phyloP scores from a whole-genome alignment of 2,329 filamentous ascomycete species.

The Ustulina deusta region DNA sequence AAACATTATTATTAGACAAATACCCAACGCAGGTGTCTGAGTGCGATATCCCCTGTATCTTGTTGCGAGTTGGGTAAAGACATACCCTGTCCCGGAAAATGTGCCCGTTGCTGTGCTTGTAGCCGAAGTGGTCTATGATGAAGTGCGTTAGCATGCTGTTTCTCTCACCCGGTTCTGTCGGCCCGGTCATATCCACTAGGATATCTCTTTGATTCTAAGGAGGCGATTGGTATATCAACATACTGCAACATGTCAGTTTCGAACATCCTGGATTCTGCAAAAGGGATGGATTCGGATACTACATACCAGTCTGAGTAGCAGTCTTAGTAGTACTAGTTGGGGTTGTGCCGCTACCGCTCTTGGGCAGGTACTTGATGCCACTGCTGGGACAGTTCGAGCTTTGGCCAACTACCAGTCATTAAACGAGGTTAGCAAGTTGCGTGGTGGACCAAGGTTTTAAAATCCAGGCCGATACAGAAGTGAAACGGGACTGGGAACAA shows the following conservation, averaged over 20 bases:
- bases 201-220: background rate
- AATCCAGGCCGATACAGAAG: background rate
- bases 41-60: background rate
- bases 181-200: background rate
- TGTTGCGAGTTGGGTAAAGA: background rate
- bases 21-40: background rate
- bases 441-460: background rate
- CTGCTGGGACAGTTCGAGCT: slow-evolving; percentile 71
- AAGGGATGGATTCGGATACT: too few relatives aligned
- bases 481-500: background rate
- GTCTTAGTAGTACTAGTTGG: slow-evolving; percentile 52
- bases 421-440: slow-evolving; percentile 10
- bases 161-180: slow-evolving; percentile 45
- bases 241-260: slow-evolving; percentile 25
- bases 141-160: slow-evolving; percentile 2
- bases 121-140: slow-evolving; percentile 49
- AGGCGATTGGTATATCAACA: slow-evolving; percentile 1
- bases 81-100: slow-evolving; percentile 61
- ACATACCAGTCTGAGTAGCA: slow-evolving; percentile 46
- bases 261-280: background rate
- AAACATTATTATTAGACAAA: background rate
- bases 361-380: slow-evolving; percentile 75
- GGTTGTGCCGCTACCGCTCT: slow-evolving; percentile 51
- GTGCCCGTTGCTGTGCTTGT: slow-evolving; percentile 53
- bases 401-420: slow-evolving; percentile 62